A percentile compares a stretch with the other conserved stretches of the same genome.
phyloP scores from a whole-genome alignment of 2,329 filamentous ascomycete genomes.

The Alternaria sp. region DNA sequence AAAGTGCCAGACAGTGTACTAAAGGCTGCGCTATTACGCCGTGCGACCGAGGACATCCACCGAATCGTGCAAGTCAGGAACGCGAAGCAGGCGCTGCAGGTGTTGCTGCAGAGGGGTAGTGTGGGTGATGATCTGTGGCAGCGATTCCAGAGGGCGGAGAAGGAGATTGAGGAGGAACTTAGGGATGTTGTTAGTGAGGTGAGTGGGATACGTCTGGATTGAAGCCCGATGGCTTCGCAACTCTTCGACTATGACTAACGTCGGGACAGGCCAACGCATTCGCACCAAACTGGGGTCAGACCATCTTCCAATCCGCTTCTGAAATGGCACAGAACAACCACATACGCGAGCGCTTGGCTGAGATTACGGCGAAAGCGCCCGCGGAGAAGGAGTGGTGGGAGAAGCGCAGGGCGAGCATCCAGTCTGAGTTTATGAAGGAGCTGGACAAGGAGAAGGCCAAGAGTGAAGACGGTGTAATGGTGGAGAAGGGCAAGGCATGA shows the following conservation, averaged over 20 bases:
- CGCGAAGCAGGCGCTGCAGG: slow-evolving; percentile 85
- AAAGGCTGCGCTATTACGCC: slow-evolving; percentile 84
- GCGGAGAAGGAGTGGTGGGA: slow-evolving; percentile 94
- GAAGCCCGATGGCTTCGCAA: not conserved
- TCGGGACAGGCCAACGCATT: slow-evolving; percentile 82
- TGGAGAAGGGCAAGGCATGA: slow-evolving; percentile 19
- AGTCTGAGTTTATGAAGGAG: slow-evolving; percentile 84
- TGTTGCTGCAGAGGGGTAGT: slow-evolving; percentile 85
- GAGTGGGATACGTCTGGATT: slow-evolving; percentile 36
- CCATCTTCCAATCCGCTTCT: slow-evolving; percentile 96
- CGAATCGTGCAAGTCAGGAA: slow-evolving; percentile 88
- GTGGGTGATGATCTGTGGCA: slow-evolving; percentile 97
- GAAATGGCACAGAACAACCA: slow-evolving; percentile 89
- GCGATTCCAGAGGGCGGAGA: slow-evolving; percentile 88
- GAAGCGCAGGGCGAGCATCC: slow-evolving; percentile 76
- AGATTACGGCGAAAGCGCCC: slow-evolving; percentile 74
- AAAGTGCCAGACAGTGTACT: slow-evolving; percentile 83
- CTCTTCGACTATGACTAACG: slow-evolving; percentile 12
- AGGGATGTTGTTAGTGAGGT: slow-evolving; percentile 94
- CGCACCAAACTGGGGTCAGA: slow-evolving; percentile 85
- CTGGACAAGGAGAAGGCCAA: slow-evolving; percentile 67
- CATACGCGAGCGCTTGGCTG: slow-evolving; percentile 76
- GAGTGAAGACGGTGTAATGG: slow-evolving; percentile 32
- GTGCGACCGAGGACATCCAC: slow-evolving; percentile 91
- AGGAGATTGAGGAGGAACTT: slow-evolving; percentile 96